Base-by-base conservation (phyloP, 2,329 filamentous ascomycete species). In the Sarocladium oryzae region DNA sequence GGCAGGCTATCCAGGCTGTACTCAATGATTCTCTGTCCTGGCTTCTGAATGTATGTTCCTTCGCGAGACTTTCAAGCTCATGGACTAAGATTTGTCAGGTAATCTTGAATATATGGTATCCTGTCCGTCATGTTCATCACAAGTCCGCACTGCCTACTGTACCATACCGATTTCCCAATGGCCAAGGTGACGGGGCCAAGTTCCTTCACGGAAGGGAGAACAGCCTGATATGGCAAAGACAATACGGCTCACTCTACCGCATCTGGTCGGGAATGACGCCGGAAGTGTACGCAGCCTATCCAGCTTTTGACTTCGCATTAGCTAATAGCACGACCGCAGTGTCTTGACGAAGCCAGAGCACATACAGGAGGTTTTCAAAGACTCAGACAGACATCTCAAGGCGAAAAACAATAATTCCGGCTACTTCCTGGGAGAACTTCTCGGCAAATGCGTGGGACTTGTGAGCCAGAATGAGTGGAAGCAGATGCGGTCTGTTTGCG, bases 331-430 rank as follows among this genome's bases (percentile, higher is more conserved):
- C n/a, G n/a, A 20, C 8, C 35, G 35, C 37, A 52, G 50, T 40
- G 67, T 73, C 2, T 45, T 73, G 5, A 68, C 64, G 0, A 36
- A 56, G 4, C 63, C 69, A 2, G 56, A 63, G 3, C 57, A 73
- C 49, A 50, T 74, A 0, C 51, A 67, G 53, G 53, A 54, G 0
- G 61, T 73, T 5, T 74, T 72, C 55, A 61, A 59, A 28, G 73
- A 76, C 54, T 76, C 73, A 0, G 61, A 74, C 51, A 63, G 58
- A 35, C 72, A 76, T 55, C 37, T 52, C 18, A 75, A 76, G 55
- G 72, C 70, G 2, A 33, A 52, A 2, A 63, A 66, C 52, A 73
- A 72, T 52, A 62, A 75, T 54, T 63, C 65, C 1, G 73, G 73
- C 1, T 70, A 59, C 57, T 35, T 58, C 11, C 54, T 74, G 58